Evolutionary conservation across 2,329 filamentous ascomycete genomes (phyloP).

Genomic region (Akanthomyces uredinophilus): DNA sequence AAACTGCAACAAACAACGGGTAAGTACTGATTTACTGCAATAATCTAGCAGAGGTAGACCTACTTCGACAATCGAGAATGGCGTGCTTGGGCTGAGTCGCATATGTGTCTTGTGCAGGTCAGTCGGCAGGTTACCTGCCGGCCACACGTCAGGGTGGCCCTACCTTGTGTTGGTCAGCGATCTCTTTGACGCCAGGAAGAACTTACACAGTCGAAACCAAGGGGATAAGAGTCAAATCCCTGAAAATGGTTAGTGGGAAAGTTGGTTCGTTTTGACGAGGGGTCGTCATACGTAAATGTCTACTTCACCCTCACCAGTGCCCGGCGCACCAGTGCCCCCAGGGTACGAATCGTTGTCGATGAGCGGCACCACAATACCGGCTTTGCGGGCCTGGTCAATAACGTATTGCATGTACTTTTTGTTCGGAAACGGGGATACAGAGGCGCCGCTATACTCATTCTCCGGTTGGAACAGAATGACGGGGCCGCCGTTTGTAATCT

Average conservation of each 20-base stretch:
- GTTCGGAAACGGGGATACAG: conserved; percentile 55
- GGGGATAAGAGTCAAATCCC: conserved; percentile 60
- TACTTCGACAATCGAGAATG: conserved; percentile 57
- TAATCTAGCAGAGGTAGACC: conserved; percentile 18
- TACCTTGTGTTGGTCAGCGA: neutral
- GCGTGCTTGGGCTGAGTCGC: conserved; percentile 58
- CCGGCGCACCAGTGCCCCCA: conserved; percentile 58
- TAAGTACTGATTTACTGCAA: neutral
- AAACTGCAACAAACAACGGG: conserved; percentile 39
- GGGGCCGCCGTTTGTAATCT: conserved; percentile 79
- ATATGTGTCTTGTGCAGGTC: conserved; percentile 52
- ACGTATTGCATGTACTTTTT: conserved; percentile 66
- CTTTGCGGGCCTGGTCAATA: conserved; percentile 60
- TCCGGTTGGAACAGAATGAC: conserved; percentile 76
- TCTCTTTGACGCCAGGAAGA: too few relatives aligned
- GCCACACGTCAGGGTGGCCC: conserved; percentile 46
- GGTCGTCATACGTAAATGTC: conserved; percentile 50
- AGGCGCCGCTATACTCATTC: conserved; percentile 66
- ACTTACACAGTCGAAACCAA: conserved; percentile 48
- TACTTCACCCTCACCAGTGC: conserved; percentile 45
- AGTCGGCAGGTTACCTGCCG: conserved; percentile 26
- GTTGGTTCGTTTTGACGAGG: neutral
- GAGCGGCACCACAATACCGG: conserved; percentile 67
- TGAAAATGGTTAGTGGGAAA: conserved; percentile 16
- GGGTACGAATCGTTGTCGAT: conserved; percentile 69